Base-by-base conservation (phyloP, 2,329 filamentous ascomycete species). In the Chaetomium sp. region DNA sequence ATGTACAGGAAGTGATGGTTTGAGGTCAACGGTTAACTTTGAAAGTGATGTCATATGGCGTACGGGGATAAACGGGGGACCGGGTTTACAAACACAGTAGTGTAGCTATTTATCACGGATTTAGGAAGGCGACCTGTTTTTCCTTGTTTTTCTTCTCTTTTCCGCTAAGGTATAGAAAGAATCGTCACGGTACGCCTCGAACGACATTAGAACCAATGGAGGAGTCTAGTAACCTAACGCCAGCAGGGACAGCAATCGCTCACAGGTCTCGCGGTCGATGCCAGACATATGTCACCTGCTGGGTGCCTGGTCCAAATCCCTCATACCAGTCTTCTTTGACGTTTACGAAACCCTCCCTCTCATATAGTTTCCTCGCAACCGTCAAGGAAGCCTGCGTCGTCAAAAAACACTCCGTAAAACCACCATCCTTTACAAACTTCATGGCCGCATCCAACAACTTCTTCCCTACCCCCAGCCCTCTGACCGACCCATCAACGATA, bases 281-380 rank as follows among this genome's bases (percentile, higher is more conserved):
- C 62, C 65, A 64, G 8, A 57, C 38, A 53, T 62, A 65, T 11
- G 57, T 43, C 52, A 65, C 38, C 35, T 48, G 43, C 52, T 37
- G 53, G 10, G 57, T 9, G 11, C 53, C 58, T 32, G 56, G 53
- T 1, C 60, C 61, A 48, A 57, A 66, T 5, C 50, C 47, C 2
- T 55, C 59, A 11, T n/a, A 47, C 53, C 53, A 56, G 3, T 9
- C n/a, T 53, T 67, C 62, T 5, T 55, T 41, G 1, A 44, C 56
- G n/a, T 61, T 36, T 40, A 27, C 42, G 51, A 68, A 69, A 3
- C 67, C 68, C 1, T 44, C 56, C 3, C 40, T 53, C 47, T 65
- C 64, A 56, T 68, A 69, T 55, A 69, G 45, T 33, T 51, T 54
- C 37, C 61, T 62, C 1, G 67, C 67, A 12, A 56, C 59, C 27